Percentiles rank a stretch among this genome's conserved stretches.
Evolutionary conservation across 1,284 basidiomycete genomes (phyloP).

Genomic region (Cryptococcus sp.): DNA sequence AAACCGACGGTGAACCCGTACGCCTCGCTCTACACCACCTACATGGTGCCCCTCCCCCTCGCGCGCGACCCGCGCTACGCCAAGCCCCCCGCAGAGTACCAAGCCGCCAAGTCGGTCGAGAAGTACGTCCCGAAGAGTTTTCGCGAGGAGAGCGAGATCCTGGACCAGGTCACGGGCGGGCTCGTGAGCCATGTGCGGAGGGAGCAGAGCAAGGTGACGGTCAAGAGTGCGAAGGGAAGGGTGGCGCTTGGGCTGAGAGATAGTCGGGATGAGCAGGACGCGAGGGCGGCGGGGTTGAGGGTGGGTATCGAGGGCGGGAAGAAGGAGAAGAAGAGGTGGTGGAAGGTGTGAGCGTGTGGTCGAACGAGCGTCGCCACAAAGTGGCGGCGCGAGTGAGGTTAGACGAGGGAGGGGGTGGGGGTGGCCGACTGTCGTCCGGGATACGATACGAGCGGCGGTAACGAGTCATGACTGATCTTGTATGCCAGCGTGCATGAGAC

Average conservation of each 20-base stretch:
- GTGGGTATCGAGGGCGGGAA: constrained; percentile 24
- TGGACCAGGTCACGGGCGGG: constrained; percentile 28
- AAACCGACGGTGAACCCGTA: constrained; percentile 31
- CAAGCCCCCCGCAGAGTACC: constrained; percentile 16
- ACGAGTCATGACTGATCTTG: not conserved
- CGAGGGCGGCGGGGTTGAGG: constrained; percentile 22
- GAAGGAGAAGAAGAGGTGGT: constrained; percentile 30
- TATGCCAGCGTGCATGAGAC: not conserved
- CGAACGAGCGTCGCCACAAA: too few species aligned
- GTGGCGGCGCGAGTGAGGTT: not conserved
- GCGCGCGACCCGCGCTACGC: constrained; percentile 5
- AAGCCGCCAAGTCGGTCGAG: constrained; percentile 17
- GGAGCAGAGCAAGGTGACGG: constrained; percentile 29
- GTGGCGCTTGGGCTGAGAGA: constrained; percentile 34
- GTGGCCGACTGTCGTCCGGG: not conserved
- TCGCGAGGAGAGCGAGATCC: constrained; percentile 26
- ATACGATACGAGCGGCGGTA: not conserved
- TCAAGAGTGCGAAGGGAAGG: constrained; percentile 27
- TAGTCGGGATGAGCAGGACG: constrained; percentile 24
- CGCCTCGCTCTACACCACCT: constrained; percentile 31
- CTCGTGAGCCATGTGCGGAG: constrained; percentile 20
- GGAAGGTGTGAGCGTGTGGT: constrained; percentile 2
- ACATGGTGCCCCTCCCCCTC: constrained; percentile 25
- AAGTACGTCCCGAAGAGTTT: constrained; percentile 29
- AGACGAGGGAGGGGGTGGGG: too few species aligned